These are phyloP conservation scores for Sanghuangporus sanghuang DNA, from an alignment of 1,284 basidiomycete species.

Conservation along the genomic window DNA sequence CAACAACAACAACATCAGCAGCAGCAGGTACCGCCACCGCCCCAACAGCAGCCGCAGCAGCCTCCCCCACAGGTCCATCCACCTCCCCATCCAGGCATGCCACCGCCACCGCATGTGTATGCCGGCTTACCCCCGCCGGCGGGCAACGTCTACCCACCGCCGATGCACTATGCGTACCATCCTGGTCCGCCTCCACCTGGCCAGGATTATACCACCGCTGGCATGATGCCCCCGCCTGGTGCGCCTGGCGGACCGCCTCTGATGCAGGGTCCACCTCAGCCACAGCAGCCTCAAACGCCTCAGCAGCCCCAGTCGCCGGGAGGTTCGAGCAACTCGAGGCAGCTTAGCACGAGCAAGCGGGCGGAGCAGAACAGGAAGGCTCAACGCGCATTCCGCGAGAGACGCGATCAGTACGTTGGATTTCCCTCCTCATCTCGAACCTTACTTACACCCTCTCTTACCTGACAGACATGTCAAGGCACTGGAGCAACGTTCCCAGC, in stretches of 20 bases:
- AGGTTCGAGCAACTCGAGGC: constrained; percentile 11
- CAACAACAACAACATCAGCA: constrained; percentile 28
- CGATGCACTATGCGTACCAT: constrained; percentile 5
- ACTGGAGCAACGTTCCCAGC: constrained; percentile 74
- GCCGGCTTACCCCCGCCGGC: constrained; percentile 16
- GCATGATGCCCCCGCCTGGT: constrained; percentile 10
- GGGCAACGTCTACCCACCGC: constrained; percentile 13
- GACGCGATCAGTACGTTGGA: constrained; percentile 74
- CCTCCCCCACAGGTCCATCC: constrained; percentile 22
- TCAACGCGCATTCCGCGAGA: constrained; percentile 78
- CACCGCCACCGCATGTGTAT: constrained; percentile 15
- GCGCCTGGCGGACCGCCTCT: constrained; percentile 2
- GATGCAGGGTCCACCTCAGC: constrained; percentile 9
- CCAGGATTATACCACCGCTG: constrained; percentile 10
- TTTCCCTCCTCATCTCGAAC: constrained; percentile 9
- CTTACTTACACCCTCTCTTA: neutral
- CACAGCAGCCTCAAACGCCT: constrained; percentile 1
- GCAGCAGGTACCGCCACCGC: constrained; percentile 26
- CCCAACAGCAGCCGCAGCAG: constrained; percentile 23
- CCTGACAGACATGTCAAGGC: constrained; percentile 69
- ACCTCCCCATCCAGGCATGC: constrained; percentile 14
- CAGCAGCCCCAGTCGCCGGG: neutral
- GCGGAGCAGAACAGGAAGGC: constrained; percentile 86
- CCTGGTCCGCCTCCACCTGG: constrained; percentile 9
- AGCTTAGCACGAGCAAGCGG: constrained; percentile 69